A percentile compares a stretch with the other conserved stretches of the same genome.
These are phyloP conservation scores for Dimargaris xerosporica DNA, from an alignment of 192 early-diverging fungal genomes.

Conservation along the genomic window DNA sequence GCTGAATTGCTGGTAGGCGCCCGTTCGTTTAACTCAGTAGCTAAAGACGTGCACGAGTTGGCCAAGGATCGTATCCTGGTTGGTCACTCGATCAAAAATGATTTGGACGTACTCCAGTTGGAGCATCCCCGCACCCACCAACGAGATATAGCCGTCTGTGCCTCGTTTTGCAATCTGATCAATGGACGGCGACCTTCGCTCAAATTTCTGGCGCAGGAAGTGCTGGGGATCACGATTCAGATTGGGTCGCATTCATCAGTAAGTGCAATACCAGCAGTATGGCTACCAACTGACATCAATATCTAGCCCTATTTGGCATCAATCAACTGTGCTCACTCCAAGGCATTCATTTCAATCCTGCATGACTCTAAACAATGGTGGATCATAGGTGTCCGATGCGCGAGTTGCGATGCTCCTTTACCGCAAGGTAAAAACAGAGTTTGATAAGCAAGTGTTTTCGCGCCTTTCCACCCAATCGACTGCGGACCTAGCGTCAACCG, in stretches of 20 bases:
- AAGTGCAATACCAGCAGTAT: conserved; percentile 6
- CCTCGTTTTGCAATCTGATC: conserved; percentile 48
- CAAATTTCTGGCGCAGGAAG: conserved; percentile 52
- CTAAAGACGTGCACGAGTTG: conserved; percentile 61
- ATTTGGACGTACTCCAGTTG: conserved; percentile 68
- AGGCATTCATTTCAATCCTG: not conserved
- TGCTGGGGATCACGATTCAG: conserved; percentile 75
- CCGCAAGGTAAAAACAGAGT: conserved; percentile 60
- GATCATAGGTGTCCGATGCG: conserved; percentile 60
- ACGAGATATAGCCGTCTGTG: conserved; percentile 73
- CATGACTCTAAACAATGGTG: not conserved
- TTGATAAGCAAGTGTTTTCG: conserved; percentile 42
- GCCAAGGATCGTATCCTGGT: conserved; percentile 75
- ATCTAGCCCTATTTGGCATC: not conserved
- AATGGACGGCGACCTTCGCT: conserved; percentile 54
- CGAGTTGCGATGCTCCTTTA: conserved; percentile 80
- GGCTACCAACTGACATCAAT: not conserved
- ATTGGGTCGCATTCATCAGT: conserved; percentile 75
- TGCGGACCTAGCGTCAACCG: not conserved
- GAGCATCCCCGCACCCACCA: conserved; percentile 60
- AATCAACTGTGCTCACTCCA: conserved; percentile 1
- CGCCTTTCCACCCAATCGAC: conserved; percentile 1
- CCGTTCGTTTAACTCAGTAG: conserved; percentile 60
- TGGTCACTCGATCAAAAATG: conserved; percentile 83
- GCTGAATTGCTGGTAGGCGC: conserved; percentile 47